Conservation (phyloP, 2,329 filamentous ascomycete species). For the Ophiostoma sp. region DNA sequence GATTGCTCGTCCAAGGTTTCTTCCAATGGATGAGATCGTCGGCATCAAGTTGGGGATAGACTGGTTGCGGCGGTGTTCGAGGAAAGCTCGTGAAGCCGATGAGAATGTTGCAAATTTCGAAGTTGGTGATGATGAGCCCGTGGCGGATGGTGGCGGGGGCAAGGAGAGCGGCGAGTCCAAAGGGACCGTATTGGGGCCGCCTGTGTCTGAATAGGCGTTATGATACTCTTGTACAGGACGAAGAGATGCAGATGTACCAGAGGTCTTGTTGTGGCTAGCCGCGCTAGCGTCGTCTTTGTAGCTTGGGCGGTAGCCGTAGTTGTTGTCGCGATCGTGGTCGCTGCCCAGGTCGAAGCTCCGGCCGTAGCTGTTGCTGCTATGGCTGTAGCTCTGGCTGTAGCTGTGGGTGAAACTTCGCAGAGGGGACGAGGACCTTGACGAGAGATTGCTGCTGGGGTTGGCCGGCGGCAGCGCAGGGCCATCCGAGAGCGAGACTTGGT, state of each 20-base stretch:
- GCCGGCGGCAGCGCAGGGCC: conserved; percentile 8
- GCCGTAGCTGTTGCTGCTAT: conserved; percentile 13
- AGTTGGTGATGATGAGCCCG: conserved; percentile 15
- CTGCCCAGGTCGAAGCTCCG: background rate
- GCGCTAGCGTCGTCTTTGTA: conserved; percentile 20
- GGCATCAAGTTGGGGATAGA: conserved; percentile 36
- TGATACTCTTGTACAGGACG: conserved; percentile 34
- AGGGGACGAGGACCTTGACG: background rate
- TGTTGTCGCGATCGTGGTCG: conserved; percentile 19
- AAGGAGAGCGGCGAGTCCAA: conserved; percentile 7
- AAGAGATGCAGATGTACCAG: conserved; percentile 10
- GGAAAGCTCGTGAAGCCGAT: conserved; percentile 26
- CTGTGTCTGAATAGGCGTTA: conserved; percentile 32
- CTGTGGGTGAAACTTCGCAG: background rate
- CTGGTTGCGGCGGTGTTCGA: conserved; percentile 34
- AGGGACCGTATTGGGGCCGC: conserved; percentile 23
- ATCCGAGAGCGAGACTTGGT: conserved; percentile 17
- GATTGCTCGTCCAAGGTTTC: conserved; percentile 26
- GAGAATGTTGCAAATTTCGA: conserved; percentile 23
- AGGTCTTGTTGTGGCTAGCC: conserved; percentile 13
- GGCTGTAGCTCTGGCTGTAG: conserved; percentile 20
- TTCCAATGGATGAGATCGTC: conserved; percentile 24
- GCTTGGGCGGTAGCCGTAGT: conserved; percentile 18
- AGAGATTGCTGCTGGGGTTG: background rate
- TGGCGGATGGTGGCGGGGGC: conserved; percentile 15